Evolutionary conservation across 306 rosid species (phyloP), one percentile per base, ranked within the genome.

Genomic region (Ammopiptanthus mongolicus): DNA sequence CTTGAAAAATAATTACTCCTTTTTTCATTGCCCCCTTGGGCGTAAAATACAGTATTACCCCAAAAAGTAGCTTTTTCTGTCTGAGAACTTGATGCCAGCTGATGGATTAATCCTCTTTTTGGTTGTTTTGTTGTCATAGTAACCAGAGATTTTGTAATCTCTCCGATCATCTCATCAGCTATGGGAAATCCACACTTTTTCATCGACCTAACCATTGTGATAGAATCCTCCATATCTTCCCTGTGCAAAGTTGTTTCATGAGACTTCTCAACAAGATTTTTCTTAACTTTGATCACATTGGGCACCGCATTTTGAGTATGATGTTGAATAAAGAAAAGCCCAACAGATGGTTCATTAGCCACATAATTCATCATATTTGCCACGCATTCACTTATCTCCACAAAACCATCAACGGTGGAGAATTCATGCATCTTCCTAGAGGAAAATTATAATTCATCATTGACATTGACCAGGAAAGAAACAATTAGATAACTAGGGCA

Each of bases 291-390:
- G 33, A 86, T 23, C 17, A 90, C 77, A 69, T 86, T 87, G 28
- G 98, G 93, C 56, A 87, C 95, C 18, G 93, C 91, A 64, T 87
- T 91, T 73, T 90, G 93, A 52, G 90, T 80, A 74, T 95, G 98
- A 71, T 95, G 97, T 80, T 95, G 99, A 78, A 92, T 66, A 67
- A 78, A 95, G 90, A 82, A 92, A 75, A 95, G 93, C 76, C 99
- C 99, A 18, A 86, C 86, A 14, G 97, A 92, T 9, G 97, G 99
- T 85, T 95, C 97, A 47, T 95, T 90, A 28, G 97, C 97, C 48
- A 88, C 78, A 12, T 83, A 86, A 65, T 87, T 95, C 37, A 87
- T 87, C 97, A 95, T 95, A 83, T 91, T 93, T 23, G 88, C 97
- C 83, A 86, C 28, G 85, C 90, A 73, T 72, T 90, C 99, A 52